These are phyloP conservation scores for Cystoderma amianthinum DNA, from an alignment of 768 basidiomycete species.

Conservation along the genomic window DNA sequence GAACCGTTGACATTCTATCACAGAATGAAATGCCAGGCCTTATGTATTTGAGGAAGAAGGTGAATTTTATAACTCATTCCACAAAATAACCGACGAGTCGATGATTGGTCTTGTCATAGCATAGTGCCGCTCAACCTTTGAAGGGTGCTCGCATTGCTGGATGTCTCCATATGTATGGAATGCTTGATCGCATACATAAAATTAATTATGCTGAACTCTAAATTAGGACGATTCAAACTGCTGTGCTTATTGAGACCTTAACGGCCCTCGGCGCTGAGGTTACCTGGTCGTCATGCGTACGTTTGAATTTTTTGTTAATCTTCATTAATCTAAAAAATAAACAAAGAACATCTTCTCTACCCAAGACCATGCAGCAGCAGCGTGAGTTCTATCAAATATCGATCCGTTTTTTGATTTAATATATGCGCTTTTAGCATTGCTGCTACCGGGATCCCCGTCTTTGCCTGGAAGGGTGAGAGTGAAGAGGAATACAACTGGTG, in stretches of 20 bases:
- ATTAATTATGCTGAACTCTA: background rate
- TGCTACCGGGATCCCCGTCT: conserved; percentile 97
- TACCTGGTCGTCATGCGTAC: conserved; percentile 95
- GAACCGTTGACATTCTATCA: conserved; percentile 4
- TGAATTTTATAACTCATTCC: conserved; percentile 18
- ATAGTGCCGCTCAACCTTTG: conserved; percentile 76
- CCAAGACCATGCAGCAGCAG: conserved; percentile 98
- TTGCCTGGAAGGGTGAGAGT: conserved; percentile 99
- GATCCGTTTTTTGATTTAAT: conserved; percentile 1
- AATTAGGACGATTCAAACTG: conserved; percentile 93
- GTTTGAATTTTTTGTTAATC: background rate
- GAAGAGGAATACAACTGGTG: conserved; percentile 99
- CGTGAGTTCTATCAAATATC: conserved; percentile 41
- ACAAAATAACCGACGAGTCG: conserved; percentile 5
- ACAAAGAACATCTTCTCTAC: conserved; percentile 97
- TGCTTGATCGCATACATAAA: background rate
- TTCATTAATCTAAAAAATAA: background rate
- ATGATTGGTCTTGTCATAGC: conserved; percentile 36
- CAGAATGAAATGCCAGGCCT: conserved; percentile 95
- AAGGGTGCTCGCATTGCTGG: conserved; percentile 95
- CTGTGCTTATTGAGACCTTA: conserved; percentile 97
- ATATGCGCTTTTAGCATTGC: conserved; percentile 58
- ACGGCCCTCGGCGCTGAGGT: conserved; percentile 94
- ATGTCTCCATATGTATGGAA: conserved; percentile 88
- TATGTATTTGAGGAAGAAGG: conserved; percentile 89